Conservation (phyloP, 2,329 filamentous ascomycete genomes). For the Ophiostoma australiae region DNA sequence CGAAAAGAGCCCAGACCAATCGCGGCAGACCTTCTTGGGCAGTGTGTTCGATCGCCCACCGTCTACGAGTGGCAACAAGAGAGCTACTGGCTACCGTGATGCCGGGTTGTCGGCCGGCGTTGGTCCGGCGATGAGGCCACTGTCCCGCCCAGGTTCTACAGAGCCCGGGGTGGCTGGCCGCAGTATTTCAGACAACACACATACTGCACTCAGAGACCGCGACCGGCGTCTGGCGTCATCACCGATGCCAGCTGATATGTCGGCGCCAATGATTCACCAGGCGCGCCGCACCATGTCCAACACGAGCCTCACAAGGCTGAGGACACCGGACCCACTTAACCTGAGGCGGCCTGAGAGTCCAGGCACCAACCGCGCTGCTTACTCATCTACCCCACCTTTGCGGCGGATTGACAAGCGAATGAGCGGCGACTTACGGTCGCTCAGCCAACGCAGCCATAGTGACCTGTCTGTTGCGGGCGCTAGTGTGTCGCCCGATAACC, state of each 20-base stretch:
- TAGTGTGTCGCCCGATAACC: slow-evolving; percentile 23
- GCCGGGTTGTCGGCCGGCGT: slow-evolving; percentile 27
- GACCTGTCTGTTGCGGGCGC: slow-evolving; percentile 20
- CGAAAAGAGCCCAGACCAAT: background rate
- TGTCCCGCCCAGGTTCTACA: slow-evolving; percentile 1
- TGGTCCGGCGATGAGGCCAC: slow-evolving; percentile 15
- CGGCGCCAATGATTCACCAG: background rate
- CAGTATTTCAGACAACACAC: slow-evolving; percentile 26
- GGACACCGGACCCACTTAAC: slow-evolving; percentile 50
- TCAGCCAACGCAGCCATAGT: slow-evolving; percentile 47
- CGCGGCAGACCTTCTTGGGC: background rate
- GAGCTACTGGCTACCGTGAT: slow-evolving; percentile 30
- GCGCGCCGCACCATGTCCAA: slow-evolving; percentile 46
- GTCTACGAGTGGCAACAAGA: slow-evolving; percentile 16
- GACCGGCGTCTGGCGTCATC: slow-evolving; percentile 22
- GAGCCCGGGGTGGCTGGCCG: slow-evolving; percentile 10
- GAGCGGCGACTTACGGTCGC: slow-evolving; percentile 72
- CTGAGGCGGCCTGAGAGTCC: slow-evolving; percentile 62
- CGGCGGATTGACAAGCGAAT: slow-evolving; percentile 62
- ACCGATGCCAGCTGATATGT: slow-evolving; percentile 12
- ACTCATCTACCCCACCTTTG: slow-evolving; percentile 60
- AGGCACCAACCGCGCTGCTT: slow-evolving; percentile 45
- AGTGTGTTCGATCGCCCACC: background rate
- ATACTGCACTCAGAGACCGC: background rate
- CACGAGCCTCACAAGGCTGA: slow-evolving; percentile 47